Base-by-base conservation (phyloP, 176 grass and related monocot species). In the Oryza nivara region DNA sequence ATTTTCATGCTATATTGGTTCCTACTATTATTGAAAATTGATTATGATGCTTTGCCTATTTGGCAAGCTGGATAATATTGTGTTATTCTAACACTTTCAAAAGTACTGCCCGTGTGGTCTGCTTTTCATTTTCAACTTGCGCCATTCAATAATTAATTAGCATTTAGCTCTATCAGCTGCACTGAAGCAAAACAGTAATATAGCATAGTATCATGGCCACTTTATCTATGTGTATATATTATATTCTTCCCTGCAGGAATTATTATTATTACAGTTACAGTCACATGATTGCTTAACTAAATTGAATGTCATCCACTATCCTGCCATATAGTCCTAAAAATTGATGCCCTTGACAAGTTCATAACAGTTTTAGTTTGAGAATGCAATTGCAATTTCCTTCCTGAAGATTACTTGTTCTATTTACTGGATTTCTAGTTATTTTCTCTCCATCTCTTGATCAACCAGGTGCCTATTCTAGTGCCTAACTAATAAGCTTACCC, bases 401-500 rank as follows among this genome's bases (percentile, higher is more conserved):
- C 34, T 13, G 22, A n/a, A 14, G 20, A 86, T 73, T 73, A 11
- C 15, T 34, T 41, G n/a, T 56, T 54, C 14, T 80, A 19, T 67
- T 86, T 74, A 20, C 43, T 76, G 40, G 49, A 32, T 19, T 6
- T 5, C 48, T 70, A 4, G 48, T 5, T 70, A 64, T 63, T 68
- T 82, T 74, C 67, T 65, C 3, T 51, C 52, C 14, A 83, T 78
- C 58, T 72, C n/a, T 41, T 71, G 40, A 65, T 70, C 20, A 65
- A 28, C 38, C 4, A 36, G 49, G 65, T 65, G 67, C 68, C 76
- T 70, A 11, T 85, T 82, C 35, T 68, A 52, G 58, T 85, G 43
- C 30, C 23, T 79, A 49, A 28, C 52, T 83, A 81, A 82, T 88
- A 40, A 11, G 79, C 43, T 60, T 32, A 65, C 32, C 45, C 7